phyloP scores from a whole-genome alignment of 768 basidiomycete genomes.

The Saitozyma podzolica region DNA sequence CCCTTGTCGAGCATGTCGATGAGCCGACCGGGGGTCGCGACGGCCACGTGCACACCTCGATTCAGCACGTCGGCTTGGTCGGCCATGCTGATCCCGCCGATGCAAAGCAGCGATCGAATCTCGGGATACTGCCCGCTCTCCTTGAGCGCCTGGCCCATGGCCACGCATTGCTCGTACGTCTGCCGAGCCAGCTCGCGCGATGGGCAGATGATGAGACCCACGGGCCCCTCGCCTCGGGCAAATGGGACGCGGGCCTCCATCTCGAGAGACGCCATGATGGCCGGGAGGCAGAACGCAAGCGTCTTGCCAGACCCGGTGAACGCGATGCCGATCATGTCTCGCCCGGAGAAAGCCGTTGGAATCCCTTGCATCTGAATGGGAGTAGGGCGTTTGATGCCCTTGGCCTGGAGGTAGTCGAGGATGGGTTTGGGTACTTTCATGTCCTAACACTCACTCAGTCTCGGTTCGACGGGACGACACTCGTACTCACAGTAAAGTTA shows the following conservation, averaged over 20 bases:
- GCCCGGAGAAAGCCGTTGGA: constrained; percentile 89
- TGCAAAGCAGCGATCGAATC: constrained; percentile 85
- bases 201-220: constrained; percentile 94
- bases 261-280: constrained; percentile 94
- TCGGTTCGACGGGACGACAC: neutral
- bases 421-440: constrained; percentile 96
- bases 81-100: constrained; percentile 96
- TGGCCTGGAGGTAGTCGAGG: constrained; percentile 75
- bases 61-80: constrained; percentile 90
- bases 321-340: constrained; percentile 98
- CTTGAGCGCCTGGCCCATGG: constrained; percentile 80
- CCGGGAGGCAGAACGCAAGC: constrained; percentile 93
- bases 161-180: constrained; percentile 89
- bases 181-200: constrained; percentile 95
- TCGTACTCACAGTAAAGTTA: constrained; percentile 67
- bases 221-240: constrained; percentile 89
- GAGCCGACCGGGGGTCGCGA: constrained; percentile 92
- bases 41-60: constrained; percentile 91
- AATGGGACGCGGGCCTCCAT: constrained; percentile 89
- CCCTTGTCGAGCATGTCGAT: constrained; percentile 99
- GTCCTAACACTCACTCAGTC: constrained; percentile 60
- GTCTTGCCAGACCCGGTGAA: constrained; percentile 99
- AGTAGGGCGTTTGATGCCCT: constrained; percentile 81
- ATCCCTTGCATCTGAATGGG: constrained; percentile 98
- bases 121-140: constrained; percentile 75